Percentiles rank a stretch among this genome's conserved stretches.
Conservation (phyloP, 306 rosid genomes). For the Gleditsia sinensis region DNA sequence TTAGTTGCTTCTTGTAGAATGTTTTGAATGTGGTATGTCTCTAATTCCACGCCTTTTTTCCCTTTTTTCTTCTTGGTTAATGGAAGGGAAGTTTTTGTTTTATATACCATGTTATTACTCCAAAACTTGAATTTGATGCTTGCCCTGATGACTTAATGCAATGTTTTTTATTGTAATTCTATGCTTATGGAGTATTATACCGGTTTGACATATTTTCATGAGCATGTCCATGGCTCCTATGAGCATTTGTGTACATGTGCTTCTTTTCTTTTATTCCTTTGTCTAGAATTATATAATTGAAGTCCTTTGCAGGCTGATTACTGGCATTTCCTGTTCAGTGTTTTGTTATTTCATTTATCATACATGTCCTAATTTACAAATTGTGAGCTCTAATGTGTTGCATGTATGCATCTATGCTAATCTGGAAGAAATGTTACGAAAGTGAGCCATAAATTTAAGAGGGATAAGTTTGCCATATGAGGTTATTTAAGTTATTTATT, state of each 20-base stretch:
- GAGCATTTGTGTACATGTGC: constrained; percentile 19
- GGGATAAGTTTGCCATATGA: constrained; percentile 12
- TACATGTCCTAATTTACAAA: too few relatives aligned
- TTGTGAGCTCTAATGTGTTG: not conserved
- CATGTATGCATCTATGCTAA: constrained; percentile 7
- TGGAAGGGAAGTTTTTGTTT: not conserved
- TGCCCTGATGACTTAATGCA: not conserved
- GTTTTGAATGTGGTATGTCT: constrained; percentile 70
- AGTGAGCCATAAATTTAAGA: constrained; percentile 17
- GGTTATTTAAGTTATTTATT: too few relatives aligned
- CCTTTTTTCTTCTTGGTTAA: constrained; percentile 15
- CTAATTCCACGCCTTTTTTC: not conserved
- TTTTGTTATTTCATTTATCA: too few relatives aligned
- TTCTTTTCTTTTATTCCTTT: constrained; percentile 17
- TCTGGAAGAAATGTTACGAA: not conserved
- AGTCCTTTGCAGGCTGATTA: not conserved
- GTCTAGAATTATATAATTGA: not conserved
- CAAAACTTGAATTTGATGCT: constrained; percentile 14
- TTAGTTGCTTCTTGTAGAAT: constrained; percentile 76
- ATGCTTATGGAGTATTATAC: not conserved
- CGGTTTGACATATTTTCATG: not conserved
- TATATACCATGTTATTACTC: not conserved
- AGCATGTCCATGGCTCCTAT: not conserved
- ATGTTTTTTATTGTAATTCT: not conserved
- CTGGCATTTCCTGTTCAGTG: too few relatives aligned